These are phyloP conservation scores for Microsporum canis DNA, from an alignment of 2,329 filamentous ascomycete species.

Conservation along the genomic window DNA sequence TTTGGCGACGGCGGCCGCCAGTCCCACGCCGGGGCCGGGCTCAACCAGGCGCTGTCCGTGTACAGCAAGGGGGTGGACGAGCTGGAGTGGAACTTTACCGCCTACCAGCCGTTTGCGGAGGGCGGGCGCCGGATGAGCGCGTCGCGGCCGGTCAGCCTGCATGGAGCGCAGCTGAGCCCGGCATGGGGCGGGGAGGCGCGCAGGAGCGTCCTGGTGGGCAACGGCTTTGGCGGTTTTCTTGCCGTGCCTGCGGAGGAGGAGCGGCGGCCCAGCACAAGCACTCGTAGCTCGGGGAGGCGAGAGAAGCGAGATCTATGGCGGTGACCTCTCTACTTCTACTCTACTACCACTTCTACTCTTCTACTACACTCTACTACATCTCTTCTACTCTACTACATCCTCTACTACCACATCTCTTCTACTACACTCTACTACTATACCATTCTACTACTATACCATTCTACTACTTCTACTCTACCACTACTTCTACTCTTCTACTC, in stretches of 20 bases:
- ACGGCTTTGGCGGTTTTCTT: conserved; percentile 55
- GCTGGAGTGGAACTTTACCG: conserved; percentile 56
- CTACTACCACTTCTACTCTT: background rate
- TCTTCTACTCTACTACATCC: background rate
- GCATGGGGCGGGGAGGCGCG: conserved; percentile 50
- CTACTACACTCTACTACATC: background rate
- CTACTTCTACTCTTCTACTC: no score
- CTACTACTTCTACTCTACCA: background rate
- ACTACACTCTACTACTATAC: background rate
- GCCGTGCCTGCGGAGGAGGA: conserved; percentile 48
- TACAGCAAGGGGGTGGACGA: conserved; percentile 58
- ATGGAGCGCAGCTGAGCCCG: conserved; percentile 38
- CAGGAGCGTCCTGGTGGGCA: conserved; percentile 53
- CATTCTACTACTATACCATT: no score
- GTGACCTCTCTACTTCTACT: conserved; percentile 14
- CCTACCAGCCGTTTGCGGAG: conserved; percentile 40
- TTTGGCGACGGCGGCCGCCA: conserved; percentile 34
- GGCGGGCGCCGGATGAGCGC: conserved; percentile 26
- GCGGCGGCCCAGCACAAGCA: conserved; percentile 27
- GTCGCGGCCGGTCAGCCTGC: conserved; percentile 38
- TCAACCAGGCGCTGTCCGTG: conserved; percentile 48
- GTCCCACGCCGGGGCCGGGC: conserved; percentile 21
- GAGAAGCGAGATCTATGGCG: conserved; percentile 32
- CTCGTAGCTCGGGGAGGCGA: conserved; percentile 18
- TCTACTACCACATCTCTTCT: background rate